phyloP scores from a whole-genome alignment of 805 yeast genomes.

The Yarrowia deformans region DNA sequence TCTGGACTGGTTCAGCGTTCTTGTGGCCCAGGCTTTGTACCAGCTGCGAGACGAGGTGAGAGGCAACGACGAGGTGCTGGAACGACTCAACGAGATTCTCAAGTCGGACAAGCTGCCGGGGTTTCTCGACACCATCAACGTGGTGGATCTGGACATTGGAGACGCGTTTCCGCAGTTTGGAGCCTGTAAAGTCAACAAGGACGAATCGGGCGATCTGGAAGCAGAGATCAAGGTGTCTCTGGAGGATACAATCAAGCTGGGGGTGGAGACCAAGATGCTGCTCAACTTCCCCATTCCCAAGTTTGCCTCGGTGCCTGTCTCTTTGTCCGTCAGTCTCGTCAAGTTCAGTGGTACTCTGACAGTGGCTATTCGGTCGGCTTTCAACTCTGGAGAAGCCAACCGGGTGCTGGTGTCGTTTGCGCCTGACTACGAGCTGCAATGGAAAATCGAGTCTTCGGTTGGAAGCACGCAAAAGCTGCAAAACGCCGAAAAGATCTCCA shows the following conservation, averaged over 20 bases:
- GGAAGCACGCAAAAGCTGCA: conserved; percentile 93
- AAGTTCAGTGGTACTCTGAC: conserved; percentile 90
- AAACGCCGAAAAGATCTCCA: conserved; percentile 75
- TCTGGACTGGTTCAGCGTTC: conserved; percentile 94
- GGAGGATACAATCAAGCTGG: conserved; percentile 84
- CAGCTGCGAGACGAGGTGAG: conserved; percentile 91
- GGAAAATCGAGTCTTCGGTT: conserved; percentile 83
- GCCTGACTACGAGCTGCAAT: conserved; percentile 89
- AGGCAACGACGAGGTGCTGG: conserved; percentile 80
- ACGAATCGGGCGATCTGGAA: conserved; percentile 62
- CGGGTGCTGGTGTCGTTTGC: conserved; percentile 88
- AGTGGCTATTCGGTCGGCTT: conserved; percentile 54
- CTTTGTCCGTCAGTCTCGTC: conserved; percentile 83
- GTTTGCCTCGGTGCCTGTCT: conserved; percentile 87
- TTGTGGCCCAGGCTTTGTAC: conserved; percentile 87
- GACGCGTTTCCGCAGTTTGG: conserved; percentile 95
- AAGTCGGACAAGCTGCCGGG: conserved; percentile 71
- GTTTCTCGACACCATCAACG: conserved; percentile 75
- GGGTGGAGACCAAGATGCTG: conserved; percentile 78
- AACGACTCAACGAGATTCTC: conserved; percentile 74
- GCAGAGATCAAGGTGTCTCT: conserved; percentile 92
- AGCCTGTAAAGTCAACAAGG: conserved; percentile 81
- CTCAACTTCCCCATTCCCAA: conserved; percentile 83
- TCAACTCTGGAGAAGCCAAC: conserved; percentile 51
- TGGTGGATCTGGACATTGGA: conserved; percentile 91